phyloP scores from a whole-genome alignment of 371 early-diverging fungal species.

The Syncephalastrum racemosum region DNA sequence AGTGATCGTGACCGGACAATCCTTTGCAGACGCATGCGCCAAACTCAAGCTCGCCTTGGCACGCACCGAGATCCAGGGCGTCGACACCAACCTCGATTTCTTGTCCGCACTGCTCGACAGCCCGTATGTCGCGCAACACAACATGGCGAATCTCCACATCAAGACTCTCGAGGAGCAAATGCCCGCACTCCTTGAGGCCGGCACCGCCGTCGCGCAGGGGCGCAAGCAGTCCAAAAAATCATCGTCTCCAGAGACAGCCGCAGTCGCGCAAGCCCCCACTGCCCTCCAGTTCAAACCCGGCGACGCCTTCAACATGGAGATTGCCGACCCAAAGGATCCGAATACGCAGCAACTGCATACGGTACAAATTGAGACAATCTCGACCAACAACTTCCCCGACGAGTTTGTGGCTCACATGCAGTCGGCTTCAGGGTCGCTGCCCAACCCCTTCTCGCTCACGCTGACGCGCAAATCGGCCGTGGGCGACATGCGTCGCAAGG shows the following conservation, averaged over 20 bases:
- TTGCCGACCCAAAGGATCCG: constrained; percentile 11
- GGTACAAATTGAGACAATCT: constrained; percentile 33
- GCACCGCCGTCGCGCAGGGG: neutral
- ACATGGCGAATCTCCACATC: constrained; percentile 20
- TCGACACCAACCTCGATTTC: constrained; percentile 39
- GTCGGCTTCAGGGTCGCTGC: constrained; percentile 13
- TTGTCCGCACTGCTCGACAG: constrained; percentile 26
- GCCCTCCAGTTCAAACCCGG: constrained; percentile 39
- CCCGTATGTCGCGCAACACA: constrained; percentile 10
- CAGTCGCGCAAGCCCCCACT: neutral
- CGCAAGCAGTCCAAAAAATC: neutral
- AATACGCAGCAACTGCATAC: constrained; percentile 18
- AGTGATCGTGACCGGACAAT: constrained; percentile 38
- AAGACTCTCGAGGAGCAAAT: constrained; percentile 30
- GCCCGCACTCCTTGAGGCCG: constrained; percentile 13
- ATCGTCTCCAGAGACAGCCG: neutral
- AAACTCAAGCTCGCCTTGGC: constrained; percentile 27
- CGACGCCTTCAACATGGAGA: constrained; percentile 35
- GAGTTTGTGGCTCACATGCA: constrained; percentile 26
- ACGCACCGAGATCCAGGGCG: constrained; percentile 28
- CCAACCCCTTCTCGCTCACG: constrained; percentile 19
- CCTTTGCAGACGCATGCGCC: constrained; percentile 28
- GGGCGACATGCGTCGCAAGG: constrained; percentile 30
- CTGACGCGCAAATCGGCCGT: constrained; percentile 26
- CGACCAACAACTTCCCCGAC: constrained; percentile 39